These are phyloP conservation scores for Tothia fuscella DNA, from an alignment of 2,329 filamentous ascomycete species.

Conservation along the genomic window DNA sequence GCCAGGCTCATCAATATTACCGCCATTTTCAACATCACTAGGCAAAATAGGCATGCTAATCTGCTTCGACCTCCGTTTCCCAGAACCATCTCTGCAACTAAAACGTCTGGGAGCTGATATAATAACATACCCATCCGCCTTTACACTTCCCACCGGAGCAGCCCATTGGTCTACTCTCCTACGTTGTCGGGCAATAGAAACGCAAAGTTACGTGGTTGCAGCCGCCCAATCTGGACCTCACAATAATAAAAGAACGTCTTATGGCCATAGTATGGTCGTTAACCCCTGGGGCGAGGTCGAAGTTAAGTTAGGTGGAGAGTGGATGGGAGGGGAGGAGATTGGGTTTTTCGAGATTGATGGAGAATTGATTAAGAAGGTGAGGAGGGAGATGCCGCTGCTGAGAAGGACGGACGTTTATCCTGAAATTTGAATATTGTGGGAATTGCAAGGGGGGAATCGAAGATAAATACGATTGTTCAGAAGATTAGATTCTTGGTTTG, in stretches of 20 bases:
- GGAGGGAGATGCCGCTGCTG: conserved; percentile 44
- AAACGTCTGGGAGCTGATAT: conserved; percentile 58
- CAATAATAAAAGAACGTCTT: conserved; percentile 66
- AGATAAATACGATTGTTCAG: too few species aligned
- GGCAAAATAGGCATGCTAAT: conserved; percentile 71
- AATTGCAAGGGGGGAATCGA: too few species aligned
- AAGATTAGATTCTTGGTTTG: too few species aligned
- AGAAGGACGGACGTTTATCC: conserved; percentile 39
- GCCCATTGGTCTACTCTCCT: conserved; percentile 80
- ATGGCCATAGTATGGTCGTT: conserved; percentile 75
- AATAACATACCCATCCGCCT: conserved; percentile 79
- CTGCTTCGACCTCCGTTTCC: conserved; percentile 83
- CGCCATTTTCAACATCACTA: conserved; percentile 61
- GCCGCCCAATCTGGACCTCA: conserved; percentile 64
- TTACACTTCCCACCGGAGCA: conserved; percentile 72
- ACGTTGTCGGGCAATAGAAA: conserved; percentile 74
- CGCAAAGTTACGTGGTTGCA: conserved; percentile 75
- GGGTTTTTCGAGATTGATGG: conserved; percentile 43
- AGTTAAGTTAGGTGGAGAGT: conserved; percentile 47
- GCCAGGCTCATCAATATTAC: conserved; percentile 48
- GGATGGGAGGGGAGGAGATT: conserved; percentile 31
- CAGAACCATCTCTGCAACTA: conserved; percentile 60
- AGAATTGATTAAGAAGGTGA: conserved; percentile 37
- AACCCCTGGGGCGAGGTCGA: conserved; percentile 76
- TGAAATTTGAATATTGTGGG: conserved; percentile 11